Evolutionary conservation across 768 basidiomycete genomes (phyloP).

Genomic region (Collybiopsis luxurians): DNA sequence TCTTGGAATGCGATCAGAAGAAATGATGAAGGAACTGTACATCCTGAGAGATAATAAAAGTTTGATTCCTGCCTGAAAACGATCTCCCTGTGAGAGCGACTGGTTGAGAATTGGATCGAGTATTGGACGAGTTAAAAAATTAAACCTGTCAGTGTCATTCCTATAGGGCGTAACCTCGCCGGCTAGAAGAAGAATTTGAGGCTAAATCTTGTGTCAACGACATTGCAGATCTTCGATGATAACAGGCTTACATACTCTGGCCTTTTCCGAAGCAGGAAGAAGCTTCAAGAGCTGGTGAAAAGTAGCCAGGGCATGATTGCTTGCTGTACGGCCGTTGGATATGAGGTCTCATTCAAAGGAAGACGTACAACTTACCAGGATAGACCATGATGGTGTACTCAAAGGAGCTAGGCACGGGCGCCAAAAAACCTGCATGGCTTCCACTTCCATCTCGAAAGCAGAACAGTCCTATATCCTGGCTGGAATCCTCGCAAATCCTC

Average conservation of each 20-base stretch:
- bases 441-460: constrained; percentile 62
- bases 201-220: constrained; percentile 32
- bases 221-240: neutral
- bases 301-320: constrained; percentile 48
- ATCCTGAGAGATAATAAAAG: constrained; percentile 86
- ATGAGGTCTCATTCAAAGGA: neutral
- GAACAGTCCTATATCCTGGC: constrained; percentile 76
- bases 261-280: constrained; percentile 45
- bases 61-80: constrained; percentile 74
- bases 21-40: constrained; percentile 67
- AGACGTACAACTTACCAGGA: neutral
- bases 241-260: constrained; percentile 43
- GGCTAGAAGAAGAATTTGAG: constrained; percentile 66
- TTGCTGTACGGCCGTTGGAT: neutral
- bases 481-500: constrained; percentile 54
- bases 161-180: constrained; percentile 63
- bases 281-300: constrained; percentile 49
- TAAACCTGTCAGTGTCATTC: constrained; percentile 70
- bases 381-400: constrained; percentile 1
- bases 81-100: constrained; percentile 50
- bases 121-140: constrained; percentile 42
- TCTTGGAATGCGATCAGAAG: constrained; percentile 59
- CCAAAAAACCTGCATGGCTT: constrained; percentile 21
- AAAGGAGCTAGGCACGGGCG: neutral
- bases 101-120: constrained; percentile 55